These are phyloP conservation scores for Corinectria fuckeliana DNA, from an alignment of 2,329 filamentous ascomycete species.

Conservation along the genomic window DNA sequence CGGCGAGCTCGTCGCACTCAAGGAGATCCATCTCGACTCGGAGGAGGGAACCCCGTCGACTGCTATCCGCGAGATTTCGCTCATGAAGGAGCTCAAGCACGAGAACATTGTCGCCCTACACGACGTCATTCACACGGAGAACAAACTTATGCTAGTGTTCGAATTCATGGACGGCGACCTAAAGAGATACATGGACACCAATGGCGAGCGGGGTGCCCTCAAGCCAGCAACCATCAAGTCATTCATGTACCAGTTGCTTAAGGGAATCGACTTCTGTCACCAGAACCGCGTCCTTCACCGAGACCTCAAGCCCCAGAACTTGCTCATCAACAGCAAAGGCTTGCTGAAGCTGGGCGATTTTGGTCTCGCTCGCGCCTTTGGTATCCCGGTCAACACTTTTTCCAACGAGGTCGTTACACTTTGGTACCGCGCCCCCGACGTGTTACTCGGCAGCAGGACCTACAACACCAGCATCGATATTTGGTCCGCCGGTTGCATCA, in stretches of 20 bases:
- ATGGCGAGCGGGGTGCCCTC: constrained; percentile 86
- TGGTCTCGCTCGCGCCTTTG: constrained; percentile 90
- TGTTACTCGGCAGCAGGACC: constrained; percentile 89
- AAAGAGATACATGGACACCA: constrained; percentile 98
- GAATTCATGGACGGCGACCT: constrained; percentile 99
- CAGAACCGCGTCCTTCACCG: constrained; percentile 95
- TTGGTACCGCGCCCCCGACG: constrained; percentile 97
- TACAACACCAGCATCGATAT: constrained; percentile 99
- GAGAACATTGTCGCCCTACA: constrained; percentile 97
- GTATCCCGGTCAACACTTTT: constrained; percentile 97
- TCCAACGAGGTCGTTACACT: constrained; percentile 97
- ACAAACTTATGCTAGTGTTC: constrained; percentile 99
- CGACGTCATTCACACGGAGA: constrained; percentile 99
- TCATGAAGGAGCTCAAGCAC: constrained; percentile 99
- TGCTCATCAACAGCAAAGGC: constrained; percentile 92
- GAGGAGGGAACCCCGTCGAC: constrained; percentile 98
- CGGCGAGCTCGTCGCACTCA: constrained; percentile 93
- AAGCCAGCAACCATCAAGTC: constrained; percentile 94
- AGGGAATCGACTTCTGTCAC: constrained; percentile 97
- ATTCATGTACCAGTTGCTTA: constrained; percentile 97
- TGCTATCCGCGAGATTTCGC: constrained; percentile 95
- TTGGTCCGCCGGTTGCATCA: constrained; percentile 98
- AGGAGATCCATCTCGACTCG: constrained; percentile 98
- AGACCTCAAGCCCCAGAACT: constrained; percentile 94
- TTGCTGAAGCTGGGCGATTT: constrained; percentile 94